Evolutionary conservation across 2,329 filamentous ascomycete species (phyloP).

Genomic region (Epichloe hybrida): DNA sequence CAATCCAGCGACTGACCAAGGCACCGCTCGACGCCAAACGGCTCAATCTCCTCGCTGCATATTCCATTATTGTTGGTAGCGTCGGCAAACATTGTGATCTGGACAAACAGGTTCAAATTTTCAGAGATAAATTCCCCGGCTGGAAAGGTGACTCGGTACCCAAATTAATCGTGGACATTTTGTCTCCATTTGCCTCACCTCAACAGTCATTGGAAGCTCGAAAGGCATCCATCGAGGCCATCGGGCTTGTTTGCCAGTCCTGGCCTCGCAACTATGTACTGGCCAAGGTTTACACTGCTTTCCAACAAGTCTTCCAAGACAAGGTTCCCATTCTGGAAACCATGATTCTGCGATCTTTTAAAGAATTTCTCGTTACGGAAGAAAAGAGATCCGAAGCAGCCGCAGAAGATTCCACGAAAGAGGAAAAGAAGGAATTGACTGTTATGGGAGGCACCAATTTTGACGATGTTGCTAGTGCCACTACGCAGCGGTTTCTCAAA

Average conservation of each 20-base stretch:
- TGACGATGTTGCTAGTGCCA: conserved; percentile 76
- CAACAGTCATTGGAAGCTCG: conserved; percentile 56
- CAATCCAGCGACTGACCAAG: conserved; percentile 32
- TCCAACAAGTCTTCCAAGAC: conserved; percentile 70
- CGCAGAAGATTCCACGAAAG: conserved; percentile 27
- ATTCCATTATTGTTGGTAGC: conserved; percentile 70
- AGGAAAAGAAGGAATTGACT: conserved; percentile 44
- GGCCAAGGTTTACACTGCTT: conserved; percentile 62
- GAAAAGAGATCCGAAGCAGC: conserved; percentile 64
- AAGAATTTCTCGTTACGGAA: conserved; percentile 71
- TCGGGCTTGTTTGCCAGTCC: conserved; percentile 80
- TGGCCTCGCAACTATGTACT: conserved; percentile 79
- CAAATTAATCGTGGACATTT: conserved; percentile 65
- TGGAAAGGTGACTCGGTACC: conserved; percentile 62
- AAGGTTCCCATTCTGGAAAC: conserved; percentile 55
- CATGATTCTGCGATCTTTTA: conserved; percentile 67
- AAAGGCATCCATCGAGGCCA: conserved; percentile 67
- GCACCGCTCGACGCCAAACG: conserved; percentile 34
- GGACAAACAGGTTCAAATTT: conserved; percentile 52
- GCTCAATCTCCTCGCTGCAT: conserved; percentile 49
- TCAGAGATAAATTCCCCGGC: conserved; percentile 50
- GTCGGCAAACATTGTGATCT: conserved; percentile 86
- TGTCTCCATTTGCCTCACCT: conserved; percentile 64
- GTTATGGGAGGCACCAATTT: conserved; percentile 63
- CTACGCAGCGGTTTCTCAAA: conserved; percentile 74